Evolutionary conservation across 2,329 filamentous ascomycete species (phyloP).

Genomic region (Talaromyces sp.): DNA sequence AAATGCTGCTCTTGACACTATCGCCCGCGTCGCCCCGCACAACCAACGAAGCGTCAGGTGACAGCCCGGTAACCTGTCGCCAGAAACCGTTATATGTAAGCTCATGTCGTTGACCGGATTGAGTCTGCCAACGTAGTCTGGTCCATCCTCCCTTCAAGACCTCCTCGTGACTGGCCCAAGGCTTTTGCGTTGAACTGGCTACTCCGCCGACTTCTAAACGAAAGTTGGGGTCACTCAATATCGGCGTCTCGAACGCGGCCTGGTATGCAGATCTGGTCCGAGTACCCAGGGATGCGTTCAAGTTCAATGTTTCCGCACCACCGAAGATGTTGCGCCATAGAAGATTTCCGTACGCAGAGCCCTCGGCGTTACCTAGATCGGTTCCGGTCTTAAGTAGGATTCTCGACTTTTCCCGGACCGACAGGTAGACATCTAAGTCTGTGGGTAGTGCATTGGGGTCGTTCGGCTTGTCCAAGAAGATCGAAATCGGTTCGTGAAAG

Average conservation of each 20-base stretch:
- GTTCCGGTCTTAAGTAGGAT: slow-evolving; percentile 92
- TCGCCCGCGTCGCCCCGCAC: slow-evolving; percentile 85
- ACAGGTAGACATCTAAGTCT: slow-evolving; percentile 77
- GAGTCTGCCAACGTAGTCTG: slow-evolving; percentile 70
- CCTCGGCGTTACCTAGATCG: slow-evolving; percentile 88
- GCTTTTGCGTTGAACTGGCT: slow-evolving; percentile 79
- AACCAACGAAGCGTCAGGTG: slow-evolving; percentile 71
- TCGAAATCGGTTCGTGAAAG: slow-evolving; percentile 75
- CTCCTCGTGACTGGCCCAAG: slow-evolving; percentile 93
- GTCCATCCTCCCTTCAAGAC: slow-evolving; percentile 72
- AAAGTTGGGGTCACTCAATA: slow-evolving; percentile 79
- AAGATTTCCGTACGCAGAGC: slow-evolving; percentile 84
- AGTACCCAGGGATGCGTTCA: slow-evolving; percentile 85
- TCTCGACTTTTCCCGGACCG: slow-evolving; percentile 73
- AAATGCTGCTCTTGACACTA: slow-evolving; percentile 80
- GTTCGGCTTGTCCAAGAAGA: slow-evolving; percentile 75
- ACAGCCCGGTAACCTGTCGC: slow-evolving; percentile 82
- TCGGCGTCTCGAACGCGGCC: slow-evolving; percentile 75
- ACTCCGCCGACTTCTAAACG: slow-evolving; percentile 75
- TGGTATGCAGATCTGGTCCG: slow-evolving; percentile 89
- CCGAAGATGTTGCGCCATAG: slow-evolving; percentile 90
- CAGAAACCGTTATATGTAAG: slow-evolving; percentile 77
- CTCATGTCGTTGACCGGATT: slow-evolving; percentile 66
- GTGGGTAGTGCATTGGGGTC: slow-evolving; percentile 68
- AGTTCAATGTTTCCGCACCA: slow-evolving; percentile 81